Evolutionary conservation across 2,329 filamentous ascomycete species (phyloP).

Genomic region (Alternaria conjuncta): DNA sequence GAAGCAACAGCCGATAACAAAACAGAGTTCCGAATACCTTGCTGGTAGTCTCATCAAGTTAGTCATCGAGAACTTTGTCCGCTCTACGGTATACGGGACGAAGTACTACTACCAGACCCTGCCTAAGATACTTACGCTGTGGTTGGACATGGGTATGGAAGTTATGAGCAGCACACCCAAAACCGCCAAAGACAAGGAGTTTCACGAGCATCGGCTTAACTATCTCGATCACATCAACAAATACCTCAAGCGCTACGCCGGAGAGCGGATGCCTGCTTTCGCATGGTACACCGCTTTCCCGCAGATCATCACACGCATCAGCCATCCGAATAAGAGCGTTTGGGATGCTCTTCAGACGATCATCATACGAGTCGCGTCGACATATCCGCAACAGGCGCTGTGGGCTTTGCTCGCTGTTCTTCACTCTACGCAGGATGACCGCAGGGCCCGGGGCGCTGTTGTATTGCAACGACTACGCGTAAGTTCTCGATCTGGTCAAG

Average conservation of each 20-base stretch:
- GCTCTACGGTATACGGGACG: constrained; percentile 84
- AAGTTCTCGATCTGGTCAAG: constrained; percentile 17
- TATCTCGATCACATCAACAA: constrained; percentile 56
- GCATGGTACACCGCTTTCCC: constrained; percentile 85
- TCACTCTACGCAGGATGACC: constrained; percentile 77
- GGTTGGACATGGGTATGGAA: constrained; percentile 87
- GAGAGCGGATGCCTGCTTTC: constrained; percentile 70
- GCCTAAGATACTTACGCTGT: constrained; percentile 88
- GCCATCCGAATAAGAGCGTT: constrained; percentile 79
- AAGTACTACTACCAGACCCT: constrained; percentile 97
- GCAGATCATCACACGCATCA: constrained; percentile 95
- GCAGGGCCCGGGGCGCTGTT: constrained; percentile 60
- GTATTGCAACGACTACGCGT: constrained; percentile 52
- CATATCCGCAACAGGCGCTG: constrained; percentile 88
- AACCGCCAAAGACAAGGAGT: constrained; percentile 36
- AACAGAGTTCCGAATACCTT: constrained; percentile 65
- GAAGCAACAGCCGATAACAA: constrained; percentile 74
- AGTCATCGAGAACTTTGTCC: constrained; percentile 91
- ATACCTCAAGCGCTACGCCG: constrained; percentile 80
- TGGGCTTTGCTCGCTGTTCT: constrained; percentile 91
- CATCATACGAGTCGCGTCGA: constrained; percentile 82
- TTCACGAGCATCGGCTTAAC: constrained; percentile 35
- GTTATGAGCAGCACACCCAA: constrained; percentile 52
- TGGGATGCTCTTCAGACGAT: constrained; percentile 79
- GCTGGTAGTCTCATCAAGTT: constrained; percentile 85